Conservation (phyloP, 1,284 basidiomycete genomes). For the Pseudozyma thailandica region DNA sequence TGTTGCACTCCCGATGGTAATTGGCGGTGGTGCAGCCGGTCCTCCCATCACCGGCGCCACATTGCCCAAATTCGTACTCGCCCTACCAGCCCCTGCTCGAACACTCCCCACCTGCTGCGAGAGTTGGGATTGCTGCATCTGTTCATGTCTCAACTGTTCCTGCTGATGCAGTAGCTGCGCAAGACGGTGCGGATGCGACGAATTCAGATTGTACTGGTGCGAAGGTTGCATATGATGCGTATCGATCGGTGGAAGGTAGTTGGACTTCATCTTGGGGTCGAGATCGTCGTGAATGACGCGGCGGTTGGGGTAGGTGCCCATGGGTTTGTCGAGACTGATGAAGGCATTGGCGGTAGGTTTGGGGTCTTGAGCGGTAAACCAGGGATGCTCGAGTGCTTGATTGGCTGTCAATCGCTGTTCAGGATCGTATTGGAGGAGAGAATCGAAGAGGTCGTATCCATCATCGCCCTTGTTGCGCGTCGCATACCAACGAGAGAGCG, state of each 20-base stretch:
- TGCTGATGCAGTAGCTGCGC: conserved; percentile 34
- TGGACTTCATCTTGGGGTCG: conserved; percentile 67
- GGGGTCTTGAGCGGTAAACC: conserved; percentile 71
- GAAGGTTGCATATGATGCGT: conserved; percentile 22
- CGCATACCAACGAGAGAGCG: conserved; percentile 81
- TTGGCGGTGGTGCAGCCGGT: conserved; percentile 38
- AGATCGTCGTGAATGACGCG: conserved; percentile 72
- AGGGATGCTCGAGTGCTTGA: conserved; percentile 79
- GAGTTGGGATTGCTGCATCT: conserved; percentile 14
- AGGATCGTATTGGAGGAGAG: conserved; percentile 79
- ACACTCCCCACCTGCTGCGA: conserved; percentile 3
- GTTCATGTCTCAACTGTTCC: conserved; percentile 25
- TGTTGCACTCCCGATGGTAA: conserved; percentile 22
- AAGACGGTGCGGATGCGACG: conserved; percentile 17
- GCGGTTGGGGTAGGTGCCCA: conserved; percentile 70
- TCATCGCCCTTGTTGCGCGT: conserved; percentile 71
- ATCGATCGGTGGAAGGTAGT: conserved; percentile 38
- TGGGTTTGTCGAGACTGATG: conserved; percentile 68
- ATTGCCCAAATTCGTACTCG: background rate
- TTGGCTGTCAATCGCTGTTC: conserved; percentile 83
- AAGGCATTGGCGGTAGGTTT: conserved; percentile 64
- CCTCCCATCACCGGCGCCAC: conserved; percentile 22
- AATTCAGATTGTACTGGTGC: conserved; percentile 21
- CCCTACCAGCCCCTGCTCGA: background rate
- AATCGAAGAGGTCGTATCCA: conserved; percentile 61